These are phyloP conservation scores for Capsicum rhomboideum DNA, from an alignment of 257 asterid species.

Conservation along the genomic window DNA sequence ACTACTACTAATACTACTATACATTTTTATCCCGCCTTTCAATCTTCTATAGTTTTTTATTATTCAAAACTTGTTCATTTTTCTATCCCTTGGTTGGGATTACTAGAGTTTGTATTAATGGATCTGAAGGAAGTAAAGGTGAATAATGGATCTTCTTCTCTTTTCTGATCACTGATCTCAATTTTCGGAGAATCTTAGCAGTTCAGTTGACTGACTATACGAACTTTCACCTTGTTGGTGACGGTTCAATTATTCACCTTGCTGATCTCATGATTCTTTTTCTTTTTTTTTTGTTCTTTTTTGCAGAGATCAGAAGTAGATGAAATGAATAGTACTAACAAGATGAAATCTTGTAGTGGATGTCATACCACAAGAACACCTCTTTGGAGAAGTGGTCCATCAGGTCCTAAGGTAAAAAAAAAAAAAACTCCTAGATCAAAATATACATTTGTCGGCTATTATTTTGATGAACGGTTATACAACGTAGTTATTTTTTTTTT, in stretches of 20 bases:
- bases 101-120: constrained; percentile 27
- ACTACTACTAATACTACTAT: not conserved
- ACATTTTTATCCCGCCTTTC: not conserved
- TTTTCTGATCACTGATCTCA: not conserved
- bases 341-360: constrained; percentile 41
- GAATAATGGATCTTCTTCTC: constrained; percentile 11
- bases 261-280: too few relatives aligned
- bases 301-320: constrained; percentile 42
- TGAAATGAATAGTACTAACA: not conserved
- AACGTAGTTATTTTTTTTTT: not conserved
- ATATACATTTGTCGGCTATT: not conserved
- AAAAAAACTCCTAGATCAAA: not conserved
- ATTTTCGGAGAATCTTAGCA: not conserved
- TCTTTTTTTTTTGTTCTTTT: too few relatives aligned
- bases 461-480: too few relatives aligned
- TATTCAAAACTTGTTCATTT: too few relatives aligned
- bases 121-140: constrained; percentile 73
- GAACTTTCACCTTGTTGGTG: too few relatives aligned
- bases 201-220: too few relatives aligned
- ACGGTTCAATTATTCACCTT: too few relatives aligned
- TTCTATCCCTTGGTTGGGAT: too few relatives aligned
- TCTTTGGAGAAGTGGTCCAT: constrained; percentile 95
- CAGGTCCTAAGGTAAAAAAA: constrained; percentile 72
- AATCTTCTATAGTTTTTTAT: not conserved
- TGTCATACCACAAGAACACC: constrained; percentile 83